Percentiles rank a stretch among this genome's conserved stretches.
Conservation (phyloP, 306 rosid genomes). For the Carpinus fangiana region DNA sequence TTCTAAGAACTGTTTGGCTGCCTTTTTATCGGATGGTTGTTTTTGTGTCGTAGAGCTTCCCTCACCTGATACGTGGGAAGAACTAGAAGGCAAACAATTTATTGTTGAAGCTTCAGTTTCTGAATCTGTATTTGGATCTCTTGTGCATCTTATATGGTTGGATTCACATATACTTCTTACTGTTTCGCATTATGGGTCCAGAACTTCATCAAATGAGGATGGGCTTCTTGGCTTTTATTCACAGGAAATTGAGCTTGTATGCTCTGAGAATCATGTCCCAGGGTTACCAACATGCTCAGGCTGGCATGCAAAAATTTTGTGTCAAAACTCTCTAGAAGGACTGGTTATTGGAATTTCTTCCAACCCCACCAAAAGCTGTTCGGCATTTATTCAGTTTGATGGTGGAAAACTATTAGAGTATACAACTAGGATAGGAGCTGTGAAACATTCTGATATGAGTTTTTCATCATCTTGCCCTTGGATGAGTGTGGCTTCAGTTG, state of each 20-base stretch:
- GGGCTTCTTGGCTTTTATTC: constrained; percentile 56
- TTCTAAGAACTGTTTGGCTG: constrained; percentile 71
- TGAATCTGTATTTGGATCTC: constrained; percentile 56
- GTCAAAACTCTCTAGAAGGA: constrained; percentile 52
- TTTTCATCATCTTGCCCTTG: constrained; percentile 75
- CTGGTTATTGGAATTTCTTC: constrained; percentile 57
- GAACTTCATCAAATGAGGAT: constrained; percentile 35
- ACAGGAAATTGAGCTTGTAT: constrained; percentile 75
- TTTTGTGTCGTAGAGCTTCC: constrained; percentile 82
- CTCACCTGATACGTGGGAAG: constrained; percentile 81
- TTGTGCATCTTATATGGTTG: constrained; percentile 80
- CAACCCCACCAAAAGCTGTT: constrained; percentile 52
- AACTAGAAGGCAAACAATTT: constrained; percentile 79
- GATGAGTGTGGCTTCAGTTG: constrained; percentile 68
- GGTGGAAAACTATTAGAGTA: constrained; percentile 70
- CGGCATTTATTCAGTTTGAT: constrained; percentile 73
- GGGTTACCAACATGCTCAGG: constrained; percentile 78
- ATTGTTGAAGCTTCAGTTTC: constrained; percentile 53
- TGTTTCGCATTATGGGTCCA: constrained; percentile 66
- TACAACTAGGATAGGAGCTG: constrained; percentile 41
- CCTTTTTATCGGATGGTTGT: constrained; percentile 68
- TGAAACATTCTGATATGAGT: constrained; percentile 53
- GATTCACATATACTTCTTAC: constrained; percentile 68
- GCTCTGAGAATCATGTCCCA: constrained; percentile 68
- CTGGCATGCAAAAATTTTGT: constrained; percentile 71